A percentile compares a stretch with the other conserved stretches of the same genome.
Evolutionary conservation across 1,284 basidiomycete species (phyloP).

Genomic region (Trichosporon sp.): DNA sequence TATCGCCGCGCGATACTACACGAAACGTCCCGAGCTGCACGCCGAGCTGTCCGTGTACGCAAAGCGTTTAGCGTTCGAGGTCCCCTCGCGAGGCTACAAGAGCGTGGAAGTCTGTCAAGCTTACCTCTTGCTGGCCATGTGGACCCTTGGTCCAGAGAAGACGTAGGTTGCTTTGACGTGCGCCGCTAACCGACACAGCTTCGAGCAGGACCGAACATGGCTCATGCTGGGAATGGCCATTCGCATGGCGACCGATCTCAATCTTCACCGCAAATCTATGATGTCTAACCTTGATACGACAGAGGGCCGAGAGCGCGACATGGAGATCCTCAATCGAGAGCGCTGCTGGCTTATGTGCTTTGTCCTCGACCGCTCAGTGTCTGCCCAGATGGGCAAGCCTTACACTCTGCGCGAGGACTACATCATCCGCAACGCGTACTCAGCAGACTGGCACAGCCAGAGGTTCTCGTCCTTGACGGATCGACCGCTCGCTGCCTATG

Average conservation of each 20-base stretch:
- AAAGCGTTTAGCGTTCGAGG: constrained; percentile 87
- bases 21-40: constrained; percentile 79
- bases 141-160: constrained; percentile 88
- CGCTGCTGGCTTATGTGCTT: constrained; percentile 93
- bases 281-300: constrained; percentile 69
- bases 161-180: constrained; percentile 53
- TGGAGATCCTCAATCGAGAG: constrained; percentile 82
- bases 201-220: constrained; percentile 97
- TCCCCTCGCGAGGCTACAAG: constrained; percentile 77
- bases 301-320: constrained; percentile 61
- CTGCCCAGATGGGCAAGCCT: constrained; percentile 65
- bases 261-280: constrained; percentile 85
- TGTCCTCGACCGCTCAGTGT: constrained; percentile 82
- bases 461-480: constrained; percentile 68
- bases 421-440: constrained; percentile 79
- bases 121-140: constrained; percentile 77
- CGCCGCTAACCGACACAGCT: constrained; percentile 55
- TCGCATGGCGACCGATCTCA: constrained; percentile 92
- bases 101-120: constrained; percentile 93
- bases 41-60: constrained; percentile 76
- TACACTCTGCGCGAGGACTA: constrained; percentile 62
- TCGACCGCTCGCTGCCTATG: constrained; percentile 53
- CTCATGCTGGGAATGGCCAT: constrained; percentile 69
- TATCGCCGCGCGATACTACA: constrained; percentile 88
- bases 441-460: constrained; percentile 66